Percentiles rank a stretch among this genome's conserved stretches.
Conservation (phyloP, 2,329 filamentous ascomycete species). For the Colletotrichum chlorophyti region DNA sequence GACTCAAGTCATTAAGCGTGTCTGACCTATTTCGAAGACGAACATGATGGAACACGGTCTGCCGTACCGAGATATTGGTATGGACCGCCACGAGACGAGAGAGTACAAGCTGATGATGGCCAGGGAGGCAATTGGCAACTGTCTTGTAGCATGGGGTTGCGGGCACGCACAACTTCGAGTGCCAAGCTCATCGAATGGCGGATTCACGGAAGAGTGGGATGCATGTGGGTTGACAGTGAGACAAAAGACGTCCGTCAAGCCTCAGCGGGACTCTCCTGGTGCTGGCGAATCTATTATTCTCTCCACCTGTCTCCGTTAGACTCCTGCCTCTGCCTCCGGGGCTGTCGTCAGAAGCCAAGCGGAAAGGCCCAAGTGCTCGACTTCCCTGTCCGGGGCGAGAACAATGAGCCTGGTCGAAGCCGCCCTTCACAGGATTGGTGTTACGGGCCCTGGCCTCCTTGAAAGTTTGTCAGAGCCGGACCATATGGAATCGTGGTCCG, state of each 20-base stretch:
- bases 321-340: neutral
- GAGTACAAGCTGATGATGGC: too few relatives aligned
- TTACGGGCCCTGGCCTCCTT: constrained; percentile 1
- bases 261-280: constrained; percentile 2
- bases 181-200: constrained; percentile 12
- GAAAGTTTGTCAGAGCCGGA: constrained; percentile 14
- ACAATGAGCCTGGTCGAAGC: too few relatives aligned
- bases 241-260: neutral
- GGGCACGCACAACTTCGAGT: constrained; percentile 1
- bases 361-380: too few relatives aligned
- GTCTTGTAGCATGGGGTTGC: constrained; percentile 16
- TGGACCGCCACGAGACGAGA: too few relatives aligned
- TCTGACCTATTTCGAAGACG: neutral
- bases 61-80: neutral
- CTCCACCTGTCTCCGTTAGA: too few relatives aligned
- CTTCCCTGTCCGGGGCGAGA: too few relatives aligned
- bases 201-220: neutral
- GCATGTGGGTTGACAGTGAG: neutral
- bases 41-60: neutral
- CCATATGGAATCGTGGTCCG: neutral
- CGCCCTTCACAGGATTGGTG: constrained; percentile 5
- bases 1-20: constrained; percentile 2
- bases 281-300: neutral
- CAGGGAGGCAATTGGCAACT: constrained; percentile 26
- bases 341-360: too few relatives aligned